Base-by-base conservation (phyloP, 1,139 yeast genomes). In the Geotrichum citri-aurantii region DNA sequence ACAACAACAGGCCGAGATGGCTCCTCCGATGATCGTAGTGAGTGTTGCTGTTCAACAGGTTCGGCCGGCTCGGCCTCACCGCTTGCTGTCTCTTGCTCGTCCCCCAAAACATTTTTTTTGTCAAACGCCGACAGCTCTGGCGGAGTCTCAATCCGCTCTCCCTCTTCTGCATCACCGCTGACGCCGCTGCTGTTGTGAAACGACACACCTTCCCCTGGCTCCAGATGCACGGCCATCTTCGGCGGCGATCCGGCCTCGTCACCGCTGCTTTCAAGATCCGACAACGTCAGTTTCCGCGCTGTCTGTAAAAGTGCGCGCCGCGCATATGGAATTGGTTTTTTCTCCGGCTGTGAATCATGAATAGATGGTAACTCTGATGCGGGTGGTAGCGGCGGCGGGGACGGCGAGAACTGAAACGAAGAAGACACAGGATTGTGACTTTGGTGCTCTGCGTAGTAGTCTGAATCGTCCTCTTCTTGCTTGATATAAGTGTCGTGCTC, bases 151-250 rank as follows among this genome's bases (percentile, higher is more conserved):
- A 57, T 44, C 21, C 46, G 44, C 31, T 52, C 54, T 14, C 46
- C 58, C n/a, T 44, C 54, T 3, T 33, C 44, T 8, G 40, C 31
- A 3, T 37, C 48, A 23, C 37, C 56, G 17, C 51, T 49, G 50
- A 12, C 47, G 44, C 44, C 21, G 44, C 44, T 19, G 40, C 48
- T 52, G 3, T 26, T 26, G 48, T 48, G 51, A 14, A 57, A 49
- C 40, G 59, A 52, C 4, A 52, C 55, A 6, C 59, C 59, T 24
- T 48, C 55, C 6, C 59, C 59, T 19, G 59, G 59, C 33, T 56
- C 59, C n/a, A 56, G 31, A 12, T 52, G 59, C 23, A 52, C 47
- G 2, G 56, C 50, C 31, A 56, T 14, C 10, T 57, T 54, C 21
- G 59, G 59, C 10, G 56, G 59, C 11, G 27, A 46, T 8, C 26